Evolutionary conservation across 2,329 filamentous ascomycete species (phyloP).

Genomic region (Sclerotinia subarctica): DNA sequence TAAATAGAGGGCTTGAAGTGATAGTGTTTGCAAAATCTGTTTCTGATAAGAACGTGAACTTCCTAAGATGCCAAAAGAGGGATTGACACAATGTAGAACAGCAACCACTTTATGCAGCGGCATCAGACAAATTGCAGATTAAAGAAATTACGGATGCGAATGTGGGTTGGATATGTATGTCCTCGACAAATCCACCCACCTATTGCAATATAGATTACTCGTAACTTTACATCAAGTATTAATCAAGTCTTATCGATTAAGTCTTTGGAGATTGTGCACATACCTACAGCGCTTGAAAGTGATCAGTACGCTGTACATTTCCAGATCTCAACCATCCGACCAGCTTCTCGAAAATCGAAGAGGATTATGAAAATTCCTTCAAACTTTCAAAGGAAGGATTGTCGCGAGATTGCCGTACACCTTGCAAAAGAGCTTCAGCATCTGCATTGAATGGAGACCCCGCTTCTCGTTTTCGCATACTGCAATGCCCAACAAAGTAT

Average conservation of each 20-base stretch:
- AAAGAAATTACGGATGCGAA: neutral
- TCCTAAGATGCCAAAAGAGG: too few species aligned
- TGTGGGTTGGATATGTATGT: neutral
- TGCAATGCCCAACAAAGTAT: neutral
- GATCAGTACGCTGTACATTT: neutral
- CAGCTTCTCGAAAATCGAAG: neutral
- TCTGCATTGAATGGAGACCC: neutral
- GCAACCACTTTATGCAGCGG: too few species aligned
- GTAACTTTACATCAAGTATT: neutral
- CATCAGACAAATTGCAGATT: too few species aligned
- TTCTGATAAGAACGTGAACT: neutral
- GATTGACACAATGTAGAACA: neutral
- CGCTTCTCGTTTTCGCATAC: conserved; percentile 9
- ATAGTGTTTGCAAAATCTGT: neutral
- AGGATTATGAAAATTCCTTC: neutral
- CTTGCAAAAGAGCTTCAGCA: neutral
- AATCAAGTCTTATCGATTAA: neutral
- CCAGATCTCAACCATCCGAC: neutral
- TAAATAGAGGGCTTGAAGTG: neutral
- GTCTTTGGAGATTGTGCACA: too few species aligned
- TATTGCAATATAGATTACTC: neutral
- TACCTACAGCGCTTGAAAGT: neutral
- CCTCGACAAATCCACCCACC: neutral
- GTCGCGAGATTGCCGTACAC: neutral
- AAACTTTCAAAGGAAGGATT: neutral